These are phyloP conservation scores for Alternaria infectoria DNA, from an alignment of 2,329 filamentous ascomycete genomes.

Conservation along the genomic window DNA sequence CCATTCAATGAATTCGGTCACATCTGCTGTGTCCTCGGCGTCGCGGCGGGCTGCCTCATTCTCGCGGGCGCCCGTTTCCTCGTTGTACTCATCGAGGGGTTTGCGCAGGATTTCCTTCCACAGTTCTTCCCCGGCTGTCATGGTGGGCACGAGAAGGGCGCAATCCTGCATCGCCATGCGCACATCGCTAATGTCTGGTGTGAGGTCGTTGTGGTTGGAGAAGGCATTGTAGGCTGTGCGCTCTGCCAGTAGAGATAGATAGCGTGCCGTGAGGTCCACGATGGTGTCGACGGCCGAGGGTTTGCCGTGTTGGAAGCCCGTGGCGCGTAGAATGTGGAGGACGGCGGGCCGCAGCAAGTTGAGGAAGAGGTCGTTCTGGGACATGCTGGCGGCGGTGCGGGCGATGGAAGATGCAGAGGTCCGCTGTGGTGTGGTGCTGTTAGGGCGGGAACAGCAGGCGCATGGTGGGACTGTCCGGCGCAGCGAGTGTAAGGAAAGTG, in stretches of 20 bases:
- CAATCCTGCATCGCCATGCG: slow-evolving; percentile 84
- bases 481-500: slow-evolving; percentile 12
- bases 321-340: slow-evolving; percentile 88
- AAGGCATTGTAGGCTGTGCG: slow-evolving; percentile 74
- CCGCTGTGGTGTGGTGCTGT: slow-evolving; percentile 13
- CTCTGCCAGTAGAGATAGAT: slow-evolving; percentile 76
- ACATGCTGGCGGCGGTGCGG: slow-evolving; percentile 37
- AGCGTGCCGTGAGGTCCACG: slow-evolving; percentile 84
- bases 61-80: slow-evolving; percentile 46
- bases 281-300: slow-evolving; percentile 84
- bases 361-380: slow-evolving; percentile 63
- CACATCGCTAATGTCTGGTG: slow-evolving; percentile 75
- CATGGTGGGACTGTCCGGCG: slow-evolving; percentile 21
- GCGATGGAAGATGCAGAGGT: slow-evolving; percentile 22
- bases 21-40: slow-evolving; percentile 78
- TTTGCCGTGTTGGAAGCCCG: slow-evolving; percentile 84
- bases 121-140: slow-evolving; percentile 71
- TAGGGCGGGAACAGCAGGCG: slow-evolving; percentile 29
- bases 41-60: slow-evolving; percentile 55
- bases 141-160: slow-evolving; percentile 74
- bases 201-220: slow-evolving; percentile 70
- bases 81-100: slow-evolving; percentile 52
- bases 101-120: slow-evolving; percentile 60
- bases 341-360: slow-evolving; percentile 85
- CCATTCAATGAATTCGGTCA: slow-evolving; percentile 82